A percentile compares a stretch with the other conserved stretches of the same genome.
phyloP scores from a whole-genome alignment of 2,329 filamentous ascomycete genomes.

The Colletotrichum viniferum region DNA sequence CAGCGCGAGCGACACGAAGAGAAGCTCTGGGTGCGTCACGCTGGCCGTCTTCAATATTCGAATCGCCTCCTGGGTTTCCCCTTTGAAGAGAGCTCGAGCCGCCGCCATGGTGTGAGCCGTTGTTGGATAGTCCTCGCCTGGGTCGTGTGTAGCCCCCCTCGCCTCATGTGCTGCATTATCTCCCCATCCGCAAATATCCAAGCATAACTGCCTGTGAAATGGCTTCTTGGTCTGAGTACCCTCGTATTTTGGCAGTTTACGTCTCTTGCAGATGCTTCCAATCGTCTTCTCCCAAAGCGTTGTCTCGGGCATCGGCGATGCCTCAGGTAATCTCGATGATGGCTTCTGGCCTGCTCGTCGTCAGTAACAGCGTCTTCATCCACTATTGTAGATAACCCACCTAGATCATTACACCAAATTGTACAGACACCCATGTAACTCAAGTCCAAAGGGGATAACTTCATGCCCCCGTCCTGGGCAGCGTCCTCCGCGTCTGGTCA shows the following conservation, averaged over 20 bases:
- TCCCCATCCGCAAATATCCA: constrained; percentile 78
- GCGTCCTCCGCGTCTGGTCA: constrained; percentile 64
- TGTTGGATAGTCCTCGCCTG: constrained; percentile 53
- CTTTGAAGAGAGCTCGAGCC: constrained; percentile 76
- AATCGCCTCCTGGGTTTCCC: constrained; percentile 70
- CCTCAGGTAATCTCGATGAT: constrained; percentile 51
- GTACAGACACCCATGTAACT: constrained; percentile 76
- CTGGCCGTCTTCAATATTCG: constrained; percentile 73
- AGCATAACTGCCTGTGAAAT: constrained; percentile 74
- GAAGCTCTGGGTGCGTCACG: constrained; percentile 63
- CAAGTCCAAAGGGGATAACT: constrained; percentile 69
- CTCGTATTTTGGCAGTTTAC: constrained; percentile 65
- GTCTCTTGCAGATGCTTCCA: constrained; percentile 66
- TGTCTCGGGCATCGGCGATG: constrained; percentile 49
- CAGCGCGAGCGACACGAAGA: constrained; percentile 72
- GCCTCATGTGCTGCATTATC: constrained; percentile 44
- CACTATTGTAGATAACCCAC: constrained; percentile 40
- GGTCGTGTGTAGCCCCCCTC: constrained; percentile 35
- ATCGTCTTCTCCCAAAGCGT: constrained; percentile 66
- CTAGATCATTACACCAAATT: constrained; percentile 74
- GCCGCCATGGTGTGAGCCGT: constrained; percentile 74
- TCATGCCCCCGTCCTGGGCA: constrained; percentile 72
- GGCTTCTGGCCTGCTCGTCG: constrained; percentile 49
- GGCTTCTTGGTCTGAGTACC: constrained; percentile 68
- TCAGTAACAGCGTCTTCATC: constrained; percentile 17